Evolutionary conservation across 2,329 filamentous ascomycete genomes (phyloP).

Genomic region (Pseudogymnoascus sp.): DNA sequence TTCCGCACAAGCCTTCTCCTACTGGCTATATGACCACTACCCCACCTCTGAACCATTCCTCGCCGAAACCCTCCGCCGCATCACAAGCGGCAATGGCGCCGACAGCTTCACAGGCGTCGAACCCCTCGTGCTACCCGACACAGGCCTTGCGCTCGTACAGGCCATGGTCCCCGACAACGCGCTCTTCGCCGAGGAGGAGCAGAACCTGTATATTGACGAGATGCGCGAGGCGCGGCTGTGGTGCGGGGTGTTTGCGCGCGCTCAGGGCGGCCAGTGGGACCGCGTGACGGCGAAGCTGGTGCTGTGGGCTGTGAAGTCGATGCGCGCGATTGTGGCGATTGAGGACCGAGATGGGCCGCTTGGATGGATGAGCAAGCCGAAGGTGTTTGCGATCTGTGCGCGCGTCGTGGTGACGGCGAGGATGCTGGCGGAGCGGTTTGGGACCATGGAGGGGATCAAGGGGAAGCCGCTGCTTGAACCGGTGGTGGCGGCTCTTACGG

Average conservation of each 20-base stretch:
- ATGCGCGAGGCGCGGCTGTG: slow-evolving; percentile 67
- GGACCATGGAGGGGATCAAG: not conserved
- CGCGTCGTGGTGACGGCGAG: slow-evolving; percentile 33
- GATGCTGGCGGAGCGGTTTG: slow-evolving; percentile 1
- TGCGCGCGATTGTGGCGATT: slow-evolving; percentile 18
- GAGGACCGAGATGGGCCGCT: slow-evolving; percentile 54
- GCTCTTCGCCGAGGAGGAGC: slow-evolving; percentile 83
- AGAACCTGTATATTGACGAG: slow-evolving; percentile 89
- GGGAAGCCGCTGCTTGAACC: not conserved
- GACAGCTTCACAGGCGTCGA: not conserved
- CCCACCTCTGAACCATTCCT: slow-evolving; percentile 33
- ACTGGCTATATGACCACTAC: slow-evolving; percentile 2
- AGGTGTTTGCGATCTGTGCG: slow-evolving; percentile 56
- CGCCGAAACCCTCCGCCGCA: slow-evolving; percentile 11
- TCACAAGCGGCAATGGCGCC: slow-evolving; percentile 8
- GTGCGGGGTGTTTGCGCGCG: slow-evolving; percentile 29
- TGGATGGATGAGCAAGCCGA: slow-evolving; percentile 64
- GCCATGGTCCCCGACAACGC: slow-evolving; percentile 53
- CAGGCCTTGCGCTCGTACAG: slow-evolving; percentile 28
- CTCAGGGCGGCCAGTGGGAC: slow-evolving; percentile 11
- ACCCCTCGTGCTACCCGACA: not conserved
- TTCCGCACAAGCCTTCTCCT: slow-evolving; percentile 29
- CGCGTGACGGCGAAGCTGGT: slow-evolving; percentile 2
- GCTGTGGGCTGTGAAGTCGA: slow-evolving; percentile 11
- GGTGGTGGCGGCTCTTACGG: not conserved